These are phyloP conservation scores for Citrus medica DNA, from an alignment of 345 rosid genomes.

Conservation along the genomic window DNA sequence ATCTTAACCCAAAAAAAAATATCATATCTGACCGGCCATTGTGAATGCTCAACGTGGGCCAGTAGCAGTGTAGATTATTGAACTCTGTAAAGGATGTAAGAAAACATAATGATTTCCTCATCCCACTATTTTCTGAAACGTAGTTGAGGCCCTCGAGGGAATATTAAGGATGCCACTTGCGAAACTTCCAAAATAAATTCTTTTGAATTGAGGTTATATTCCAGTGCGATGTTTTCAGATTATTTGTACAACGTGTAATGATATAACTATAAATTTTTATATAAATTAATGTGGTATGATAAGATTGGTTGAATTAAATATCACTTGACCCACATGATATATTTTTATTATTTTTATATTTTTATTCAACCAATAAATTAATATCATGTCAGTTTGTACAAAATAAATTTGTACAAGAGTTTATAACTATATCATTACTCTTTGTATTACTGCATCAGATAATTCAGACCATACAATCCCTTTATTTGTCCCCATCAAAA, in stretches of 20 bases:
- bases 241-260: too few relatives aligned
- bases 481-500: not conserved
- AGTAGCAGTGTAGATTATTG: not conserved
- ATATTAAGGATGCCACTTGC: conserved; percentile 6
- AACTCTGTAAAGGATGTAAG: too few relatives aligned
- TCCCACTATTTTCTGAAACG: not conserved
- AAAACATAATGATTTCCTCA: not conserved
- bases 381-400: too few relatives aligned
- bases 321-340: too few relatives aligned
- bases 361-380: too few relatives aligned
- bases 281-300: too few relatives aligned
- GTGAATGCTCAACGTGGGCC: not conserved
- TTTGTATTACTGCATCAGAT: not conserved
- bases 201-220: not conserved
- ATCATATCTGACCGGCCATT: not conserved
- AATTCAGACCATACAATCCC: not conserved
- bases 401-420: too few relatives aligned
- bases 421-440: too few relatives aligned
- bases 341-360: too few relatives aligned
- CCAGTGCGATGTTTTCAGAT: not conserved
- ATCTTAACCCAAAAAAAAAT: not conserved
- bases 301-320: too few relatives aligned
- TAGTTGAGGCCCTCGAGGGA: not conserved
- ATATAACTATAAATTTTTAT: too few relatives aligned
- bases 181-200: not conserved